Conservation (phyloP, 2,329 filamentous ascomycete species). For the Trichophyton equinum region DNA sequence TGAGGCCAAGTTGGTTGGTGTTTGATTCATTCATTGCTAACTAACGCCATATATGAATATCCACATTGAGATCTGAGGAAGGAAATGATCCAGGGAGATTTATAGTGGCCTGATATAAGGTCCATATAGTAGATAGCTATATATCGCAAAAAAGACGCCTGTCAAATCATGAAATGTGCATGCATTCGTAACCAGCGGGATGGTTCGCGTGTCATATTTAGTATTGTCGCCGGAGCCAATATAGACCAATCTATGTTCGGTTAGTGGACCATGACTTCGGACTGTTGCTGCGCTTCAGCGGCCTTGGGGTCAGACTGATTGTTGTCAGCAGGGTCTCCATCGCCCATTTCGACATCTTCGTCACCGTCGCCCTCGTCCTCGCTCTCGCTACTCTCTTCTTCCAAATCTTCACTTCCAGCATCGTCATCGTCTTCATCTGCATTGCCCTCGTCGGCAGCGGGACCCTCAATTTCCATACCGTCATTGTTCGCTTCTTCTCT, state of each 20-base stretch:
- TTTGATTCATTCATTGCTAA: neutral
- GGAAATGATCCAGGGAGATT: neutral
- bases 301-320: conserved; percentile 18
- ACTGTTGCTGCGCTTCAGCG: conserved; percentile 22
- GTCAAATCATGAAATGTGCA: conserved; percentile 2
- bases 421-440: conserved; percentile 25
- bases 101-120: conserved; percentile 1
- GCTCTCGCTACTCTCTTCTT: conserved; percentile 61
- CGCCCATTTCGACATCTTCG: conserved; percentile 47
- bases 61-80: neutral
- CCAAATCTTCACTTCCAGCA: conserved; percentile 55
- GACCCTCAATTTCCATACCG: conserved; percentile 58
- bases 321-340: conserved; percentile 31
- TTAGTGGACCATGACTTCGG: conserved; percentile 38
- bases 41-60: neutral
- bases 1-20: too few relatives aligned
- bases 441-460: conserved; percentile 40
- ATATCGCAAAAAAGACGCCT: conserved; percentile 1
- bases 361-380: conserved; percentile 47
- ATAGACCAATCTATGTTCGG: neutral
- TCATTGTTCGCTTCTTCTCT: conserved; percentile 43
- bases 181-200: conserved; percentile 2
- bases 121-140: neutral
- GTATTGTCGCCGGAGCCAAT: neutral
- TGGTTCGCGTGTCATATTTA: neutral